Conservation (phyloP, 164 flowering plant species). For the Cinnamomum micranthum region DNA sequence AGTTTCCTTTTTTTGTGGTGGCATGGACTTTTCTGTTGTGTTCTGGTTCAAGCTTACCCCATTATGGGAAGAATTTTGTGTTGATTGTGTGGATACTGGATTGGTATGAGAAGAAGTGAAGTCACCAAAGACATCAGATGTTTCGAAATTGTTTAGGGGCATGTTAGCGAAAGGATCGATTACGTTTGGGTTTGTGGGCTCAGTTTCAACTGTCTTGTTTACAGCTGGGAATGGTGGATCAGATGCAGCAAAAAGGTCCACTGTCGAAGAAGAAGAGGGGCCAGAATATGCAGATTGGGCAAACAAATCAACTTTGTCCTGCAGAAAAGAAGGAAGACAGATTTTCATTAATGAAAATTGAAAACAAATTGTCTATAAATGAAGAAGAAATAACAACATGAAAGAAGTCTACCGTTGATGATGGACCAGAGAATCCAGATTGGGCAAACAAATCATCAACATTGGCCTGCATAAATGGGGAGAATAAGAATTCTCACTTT, state of each 20-base stretch:
- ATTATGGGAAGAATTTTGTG: constrained; percentile 25
- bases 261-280: constrained; percentile 51
- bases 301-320: constrained; percentile 70
- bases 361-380: too few species aligned
- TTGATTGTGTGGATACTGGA: constrained; percentile 33
- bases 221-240: constrained; percentile 45
- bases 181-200: constrained; percentile 19
- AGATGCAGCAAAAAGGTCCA: constrained; percentile 63
- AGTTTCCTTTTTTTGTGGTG: constrained; percentile 52
- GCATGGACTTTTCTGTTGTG: constrained; percentile 28
- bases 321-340: constrained; percentile 15
- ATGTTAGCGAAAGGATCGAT: constrained; percentile 90
- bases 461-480: constrained; percentile 34
- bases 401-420: constrained; percentile 67
- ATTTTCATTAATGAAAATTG: background rate
- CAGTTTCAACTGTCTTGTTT: constrained; percentile 35
- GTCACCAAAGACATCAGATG: constrained; percentile 66
- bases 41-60: constrained; percentile 25
- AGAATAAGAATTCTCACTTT: background rate
- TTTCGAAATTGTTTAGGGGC: constrained; percentile 73
- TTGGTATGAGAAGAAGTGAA: constrained; percentile 57
- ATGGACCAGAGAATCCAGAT: constrained; percentile 46
- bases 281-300: constrained; percentile 57
- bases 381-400: background rate
- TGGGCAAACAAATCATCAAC: constrained; percentile 85